phyloP scores from a whole-genome alignment of 257 asterid species.

The Solanum arcanum region DNA sequence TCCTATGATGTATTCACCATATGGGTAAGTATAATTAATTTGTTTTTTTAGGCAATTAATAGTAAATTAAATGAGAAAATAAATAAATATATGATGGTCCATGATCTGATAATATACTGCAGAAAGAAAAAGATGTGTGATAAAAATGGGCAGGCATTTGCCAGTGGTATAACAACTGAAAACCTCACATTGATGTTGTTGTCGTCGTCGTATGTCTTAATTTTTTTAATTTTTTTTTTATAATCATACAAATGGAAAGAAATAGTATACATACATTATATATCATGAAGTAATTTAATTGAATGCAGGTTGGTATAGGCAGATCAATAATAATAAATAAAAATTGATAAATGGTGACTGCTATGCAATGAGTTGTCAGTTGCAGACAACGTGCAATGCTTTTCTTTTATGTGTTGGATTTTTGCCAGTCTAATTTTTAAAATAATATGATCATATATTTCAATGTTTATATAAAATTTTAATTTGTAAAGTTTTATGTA shows the following conservation, averaged over 20 bases:
- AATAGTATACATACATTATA: background rate
- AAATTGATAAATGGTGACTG: slow-evolving; percentile 10
- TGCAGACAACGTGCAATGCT: slow-evolving; percentile 15
- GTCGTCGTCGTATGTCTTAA: slow-evolving; percentile 1
- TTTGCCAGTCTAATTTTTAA: background rate
- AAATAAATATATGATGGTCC: slow-evolving; percentile 25
- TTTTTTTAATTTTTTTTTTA: background rate
- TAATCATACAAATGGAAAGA: background rate
- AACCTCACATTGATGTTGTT: slow-evolving; percentile 10
- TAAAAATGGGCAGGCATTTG: slow-evolving; percentile 30
- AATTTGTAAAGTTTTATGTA: background rate
- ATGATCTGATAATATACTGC: slow-evolving; percentile 24
- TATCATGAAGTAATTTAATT: slow-evolving; percentile 3
- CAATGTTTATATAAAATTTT: too few relatives aligned
- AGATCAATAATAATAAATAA: slow-evolving; percentile 41
- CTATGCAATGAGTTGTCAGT: slow-evolving; percentile 25
- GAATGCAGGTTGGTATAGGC: slow-evolving; percentile 51
- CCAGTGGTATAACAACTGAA: slow-evolving; percentile 24
- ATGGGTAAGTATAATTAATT: slow-evolving; percentile 47
- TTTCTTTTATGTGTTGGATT: background rate
- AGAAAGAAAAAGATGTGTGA: slow-evolving; percentile 21
- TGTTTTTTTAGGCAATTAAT: background rate
- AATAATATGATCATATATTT: too few relatives aligned
- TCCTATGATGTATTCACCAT: slow-evolving; percentile 71
- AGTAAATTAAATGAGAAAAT: slow-evolving; percentile 13